phyloP scores from a whole-genome alignment of 257 asterid species.

The Apocynum venetum region DNA sequence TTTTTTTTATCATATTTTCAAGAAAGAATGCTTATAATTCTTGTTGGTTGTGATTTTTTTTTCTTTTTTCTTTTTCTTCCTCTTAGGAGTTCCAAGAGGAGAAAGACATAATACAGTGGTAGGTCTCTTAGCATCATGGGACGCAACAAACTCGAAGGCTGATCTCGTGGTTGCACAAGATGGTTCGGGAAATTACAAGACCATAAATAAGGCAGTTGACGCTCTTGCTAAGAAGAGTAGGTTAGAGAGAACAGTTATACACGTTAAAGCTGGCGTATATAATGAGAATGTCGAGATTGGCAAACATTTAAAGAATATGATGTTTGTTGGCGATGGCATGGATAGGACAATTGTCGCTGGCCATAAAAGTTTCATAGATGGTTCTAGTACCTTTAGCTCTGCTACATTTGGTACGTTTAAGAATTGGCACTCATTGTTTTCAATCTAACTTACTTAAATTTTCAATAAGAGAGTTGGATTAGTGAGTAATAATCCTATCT shows the following conservation, averaged over 20 bases:
- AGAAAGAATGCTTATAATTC: too few relatives aligned
- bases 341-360: constrained; percentile 58
- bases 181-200: constrained; percentile 56
- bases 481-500: too few relatives aligned
- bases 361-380: constrained; percentile 37
- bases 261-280: constrained; percentile 57
- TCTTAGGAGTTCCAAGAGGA: constrained; percentile 9
- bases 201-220: constrained; percentile 55
- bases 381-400: constrained; percentile 41
- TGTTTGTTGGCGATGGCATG: constrained; percentile 80
- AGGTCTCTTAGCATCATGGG: constrained; percentile 48
- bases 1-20: too few relatives aligned
- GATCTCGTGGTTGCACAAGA: constrained; percentile 66
- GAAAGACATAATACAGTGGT: constrained; percentile 13
- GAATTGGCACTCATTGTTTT: too few relatives aligned
- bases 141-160: constrained; percentile 40
- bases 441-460: too few relatives aligned
- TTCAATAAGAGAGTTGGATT: too few relatives aligned
- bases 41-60: too few relatives aligned
- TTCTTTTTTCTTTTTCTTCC: background rate
- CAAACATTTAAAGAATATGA: constrained; percentile 36
- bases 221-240: constrained; percentile 35
- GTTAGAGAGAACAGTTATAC: constrained; percentile 33
- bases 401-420: constrained; percentile 56
- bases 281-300: constrained; percentile 46